phyloP scores from a whole-genome alignment of 169 alveolate genomes.

The Cryptosporidium xiaoi region DNA sequence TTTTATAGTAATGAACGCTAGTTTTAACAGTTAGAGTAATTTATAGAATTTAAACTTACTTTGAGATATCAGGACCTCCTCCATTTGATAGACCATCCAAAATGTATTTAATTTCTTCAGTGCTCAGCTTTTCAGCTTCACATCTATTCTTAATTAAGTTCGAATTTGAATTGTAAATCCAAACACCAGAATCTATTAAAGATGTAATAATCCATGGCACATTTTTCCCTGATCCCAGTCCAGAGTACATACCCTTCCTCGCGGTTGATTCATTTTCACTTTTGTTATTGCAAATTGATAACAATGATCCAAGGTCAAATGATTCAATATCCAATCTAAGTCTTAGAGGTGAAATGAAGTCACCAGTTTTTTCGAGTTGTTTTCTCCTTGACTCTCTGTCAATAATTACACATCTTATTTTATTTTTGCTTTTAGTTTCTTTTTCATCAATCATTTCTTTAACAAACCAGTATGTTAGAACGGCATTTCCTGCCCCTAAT shows the following conservation, averaged over 20 bases:
- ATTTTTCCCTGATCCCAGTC: slow-evolving; percentile 9
- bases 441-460: slow-evolving; percentile 11
- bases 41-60: slow-evolving; percentile 23
- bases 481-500: slow-evolving; percentile 73
- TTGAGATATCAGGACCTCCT: slow-evolving; percentile 62
- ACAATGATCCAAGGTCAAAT: slow-evolving; percentile 34
- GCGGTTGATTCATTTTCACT: background rate
- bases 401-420: slow-evolving; percentile 29
- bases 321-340: slow-evolving; percentile 62
- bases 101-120: slow-evolving; percentile 33
- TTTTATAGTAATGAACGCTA: background rate
- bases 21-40: background rate
- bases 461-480: slow-evolving; percentile 53
- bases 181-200: slow-evolving; percentile 18
- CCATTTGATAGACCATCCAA: slow-evolving; percentile 31
- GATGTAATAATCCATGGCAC: slow-evolving; percentile 47
- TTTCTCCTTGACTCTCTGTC: slow-evolving; percentile 73
- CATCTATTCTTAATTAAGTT: background rate
- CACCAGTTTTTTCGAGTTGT: slow-evolving; percentile 32
- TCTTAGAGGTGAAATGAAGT: slow-evolving; percentile 18
- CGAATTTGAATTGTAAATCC: slow-evolving; percentile 22
- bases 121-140: background rate
- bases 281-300: slow-evolving; percentile 16
- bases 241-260: slow-evolving; percentile 12
- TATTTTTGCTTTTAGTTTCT: background rate